Evolutionary conservation across 2,329 filamentous ascomycete genomes (phyloP), one percentile per base, ranked within the genome.

Genomic region (Zasmidium citrigriseum): DNA sequence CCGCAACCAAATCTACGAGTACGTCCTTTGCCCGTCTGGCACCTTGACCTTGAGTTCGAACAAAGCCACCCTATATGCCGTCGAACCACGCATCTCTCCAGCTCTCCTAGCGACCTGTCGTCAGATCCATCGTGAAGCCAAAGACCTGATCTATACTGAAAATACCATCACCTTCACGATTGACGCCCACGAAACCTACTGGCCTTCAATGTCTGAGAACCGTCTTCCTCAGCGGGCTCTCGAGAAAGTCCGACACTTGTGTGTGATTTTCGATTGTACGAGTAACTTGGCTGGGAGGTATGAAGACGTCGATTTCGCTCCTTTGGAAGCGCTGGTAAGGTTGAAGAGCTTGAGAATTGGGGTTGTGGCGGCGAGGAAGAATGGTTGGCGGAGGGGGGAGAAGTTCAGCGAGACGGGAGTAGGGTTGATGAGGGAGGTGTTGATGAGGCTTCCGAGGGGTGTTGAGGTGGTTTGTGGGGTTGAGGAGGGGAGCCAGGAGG

Each of bases 101-200:
- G 62, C 67, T 16, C 73, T 80, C 29, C 71, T 80, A 1, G 58
- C 63, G 4, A 76, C 76, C 10, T 77, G 73, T 64, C 70, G 64
- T 16, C 70, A 71, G 41, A 73, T 77, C 62, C 62, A 76, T 65
- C 21, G 64, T 22, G 78, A 80, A 71, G 75, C 75, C 0, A 61
- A 64, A 2, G 65, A 70, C 18, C 69, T 82, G 9, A 69, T 82
- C 14, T 81, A 80, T 63, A 70, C 71, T 3, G 66, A 68, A 16
- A 79, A 82, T 66, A 71, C 73, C 18, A 80, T 82, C 68, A 71
- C 48, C 50, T 48, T 69, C 59, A 29, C 56, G 14, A 23, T 69
- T 23, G 62, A 67, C 52, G 67, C 63, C 7, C 64, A 68, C 60
- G 67, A 68, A 25, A 64, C 62, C 14, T 62, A 58, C 58, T 67